Evolutionary conservation across 2,329 filamentous ascomycete species (phyloP), one percentile per base, ranked within the genome.

Genomic region (Colletotrichum tabaci): DNA sequence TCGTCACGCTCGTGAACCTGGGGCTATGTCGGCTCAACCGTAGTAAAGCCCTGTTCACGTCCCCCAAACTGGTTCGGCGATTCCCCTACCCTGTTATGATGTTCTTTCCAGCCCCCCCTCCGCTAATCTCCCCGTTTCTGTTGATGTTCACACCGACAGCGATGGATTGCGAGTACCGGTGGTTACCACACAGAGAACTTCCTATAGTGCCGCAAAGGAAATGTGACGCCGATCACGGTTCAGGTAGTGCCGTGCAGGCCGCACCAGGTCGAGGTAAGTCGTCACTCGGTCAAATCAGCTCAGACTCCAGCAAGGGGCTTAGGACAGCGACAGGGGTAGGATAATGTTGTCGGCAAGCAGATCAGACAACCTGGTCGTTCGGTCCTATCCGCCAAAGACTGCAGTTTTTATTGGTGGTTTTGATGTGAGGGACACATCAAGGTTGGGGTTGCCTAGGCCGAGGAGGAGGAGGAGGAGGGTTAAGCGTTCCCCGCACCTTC

Each of bases 271-370:
- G 21, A 57, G 50, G 18, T 35, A 50, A 55, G n/a, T 40, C 50
- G 63, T 52, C 44, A 40, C 46, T 30, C 23, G 30, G 40, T 49
- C 23, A 21, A 35, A 21, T n/a, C 26, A 50, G 40, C 16, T 57
- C 13, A 21, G 18, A 49, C 18, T 47, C 18, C 53, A 4, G 18
- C 40, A 26, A 64, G 60, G 66, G 23, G 26, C 46, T 18, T 26
- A 56, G 47, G 61, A 58, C 42, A 50, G 26, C 6, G 53, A 72
- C 69, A 72, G 65, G 69, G 69, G 42, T 64, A 16, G 60, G 44
- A 23, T 38, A 18, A 56, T 69, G 66, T 64, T 65, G 65, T 64
- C 69, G 60, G 60, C 69, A 72, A 68, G 65, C 47, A 63, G 69
- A 64, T 68, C 53, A 71, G 38, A 68, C 58, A 64, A 64, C 65